Evolutionary conservation across 1,284 basidiomycete species (phyloP), one percentile per base, ranked within the genome.

Genomic region (Wallemia hederae): DNA sequence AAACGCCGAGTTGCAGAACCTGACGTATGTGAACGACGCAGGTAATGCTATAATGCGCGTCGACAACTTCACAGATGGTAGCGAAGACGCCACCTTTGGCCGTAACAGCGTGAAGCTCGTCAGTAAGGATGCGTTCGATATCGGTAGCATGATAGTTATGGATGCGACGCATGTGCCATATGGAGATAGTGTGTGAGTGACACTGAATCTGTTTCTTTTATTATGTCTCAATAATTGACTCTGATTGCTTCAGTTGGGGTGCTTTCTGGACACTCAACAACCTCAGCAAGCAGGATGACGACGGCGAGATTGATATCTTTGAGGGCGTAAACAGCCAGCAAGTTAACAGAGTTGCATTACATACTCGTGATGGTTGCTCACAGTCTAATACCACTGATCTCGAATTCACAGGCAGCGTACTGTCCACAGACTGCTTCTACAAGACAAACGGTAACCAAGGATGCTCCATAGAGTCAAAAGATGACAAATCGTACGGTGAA

Each of bases 401-500:
- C 22, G 14, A 14, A 7, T 49, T 11, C n/a, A 49, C 39, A 11
- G 39, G 39, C 11, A 9, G 22, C 11, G 39, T 49, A 49, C 11
- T 49, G 11, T 11, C 9, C 11, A 49, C 39, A 22, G n/a, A 49
- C 39, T 49, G 39, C 22, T 14, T 15, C n/a, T 49, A 49, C n/a
- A 7, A n/a, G 9, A 22, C 5, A n/a, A 49, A 49, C 22, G 39
- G 39, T 15, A 49, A 49, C 22, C 9, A 49, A 49, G 39, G 39
- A 5, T 49, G 39, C n/a, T 17, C 14, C 22, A 11, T 11, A 7
- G 14, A 49, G 22, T 49, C 39, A 49, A 49, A 49, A n/a, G 39
- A 49, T 49, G 19, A 49, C 14, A 49, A n/a, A 5, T 83, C 82
- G 0, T 85, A 82, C 67, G 83, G 83, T 0, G 76, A 78, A 17